Conservation (phyloP, 768 basidiomycete genomes). For the Russula foetens region DNA sequence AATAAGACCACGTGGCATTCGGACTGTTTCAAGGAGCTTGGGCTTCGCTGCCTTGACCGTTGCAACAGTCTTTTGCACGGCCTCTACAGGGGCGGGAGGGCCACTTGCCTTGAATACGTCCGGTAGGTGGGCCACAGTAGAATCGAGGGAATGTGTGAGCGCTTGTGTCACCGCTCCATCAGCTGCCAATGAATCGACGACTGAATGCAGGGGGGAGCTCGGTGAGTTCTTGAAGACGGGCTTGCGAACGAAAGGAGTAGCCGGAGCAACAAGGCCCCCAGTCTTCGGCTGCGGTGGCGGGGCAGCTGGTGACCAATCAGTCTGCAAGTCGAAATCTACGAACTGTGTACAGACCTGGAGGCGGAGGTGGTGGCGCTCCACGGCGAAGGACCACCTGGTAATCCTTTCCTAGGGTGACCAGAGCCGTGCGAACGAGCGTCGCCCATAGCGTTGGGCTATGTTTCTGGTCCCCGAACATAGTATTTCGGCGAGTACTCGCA, state of each 20-base stretch:
- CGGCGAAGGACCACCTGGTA: slow-evolving; percentile 57
- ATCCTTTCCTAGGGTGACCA: slow-evolving; percentile 57
- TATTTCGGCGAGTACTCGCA: slow-evolving; percentile 39
- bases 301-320: slow-evolving; percentile 22
- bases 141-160: slow-evolving; percentile 42
- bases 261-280: slow-evolving; percentile 32
- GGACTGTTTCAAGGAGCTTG: background rate
- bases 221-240: slow-evolving; percentile 38
- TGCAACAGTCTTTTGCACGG: slow-evolving; percentile 24
- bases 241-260: slow-evolving; percentile 31
- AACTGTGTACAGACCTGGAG: background rate
- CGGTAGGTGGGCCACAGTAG: slow-evolving; percentile 39
- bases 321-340: slow-evolving; percentile 7
- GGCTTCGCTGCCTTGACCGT: slow-evolving; percentile 18
- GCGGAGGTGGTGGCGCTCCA: slow-evolving; percentile 38
- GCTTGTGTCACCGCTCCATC: slow-evolving; percentile 38
- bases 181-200: slow-evolving; percentile 51
- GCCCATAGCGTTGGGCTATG: slow-evolving; percentile 58
- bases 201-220: slow-evolving; percentile 43
- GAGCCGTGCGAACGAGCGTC: slow-evolving; percentile 45
- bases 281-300: slow-evolving; percentile 27
- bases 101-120: slow-evolving; percentile 34
- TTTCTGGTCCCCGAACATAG: slow-evolving; percentile 63
- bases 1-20: slow-evolving; percentile 2
- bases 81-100: slow-evolving; percentile 8